Evolutionary conservation across 2,329 filamentous ascomycete genomes (phyloP).

Genomic region (Scytalidium lignicola): DNA sequence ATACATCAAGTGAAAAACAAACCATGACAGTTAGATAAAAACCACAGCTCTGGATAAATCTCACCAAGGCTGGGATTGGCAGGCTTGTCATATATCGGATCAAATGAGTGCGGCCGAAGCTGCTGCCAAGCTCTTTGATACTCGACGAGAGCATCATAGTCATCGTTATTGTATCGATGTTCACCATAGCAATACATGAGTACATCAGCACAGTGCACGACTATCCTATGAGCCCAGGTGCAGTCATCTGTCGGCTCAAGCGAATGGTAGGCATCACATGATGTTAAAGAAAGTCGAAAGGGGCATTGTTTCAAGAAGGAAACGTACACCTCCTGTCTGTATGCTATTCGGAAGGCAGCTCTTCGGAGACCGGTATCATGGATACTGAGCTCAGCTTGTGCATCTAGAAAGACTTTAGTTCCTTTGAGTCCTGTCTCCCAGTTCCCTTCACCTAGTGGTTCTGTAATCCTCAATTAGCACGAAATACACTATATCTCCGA

Average conservation of each 20-base stretch:
- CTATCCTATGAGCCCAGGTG: slow-evolving; percentile 17
- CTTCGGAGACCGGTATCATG: slow-evolving; percentile 33
- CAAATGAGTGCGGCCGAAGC: slow-evolving; percentile 14
- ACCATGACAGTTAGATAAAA: slow-evolving; percentile 18
- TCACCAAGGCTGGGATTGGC: slow-evolving; percentile 3
- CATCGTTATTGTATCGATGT: slow-evolving; percentile 3
- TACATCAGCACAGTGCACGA: slow-evolving; percentile 18
- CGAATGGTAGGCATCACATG: slow-evolving; percentile 22
- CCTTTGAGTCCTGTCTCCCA: slow-evolving; percentile 16
- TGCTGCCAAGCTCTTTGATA: slow-evolving; percentile 13
- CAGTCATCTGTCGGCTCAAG: slow-evolving; percentile 15
- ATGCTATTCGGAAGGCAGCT: slow-evolving; percentile 41
- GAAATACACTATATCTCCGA: neutral
- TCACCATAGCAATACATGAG: slow-evolving; percentile 19
- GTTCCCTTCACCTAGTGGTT: slow-evolving; percentile 15
- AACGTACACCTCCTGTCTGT: slow-evolving; percentile 44
- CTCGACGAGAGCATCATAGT: slow-evolving; percentile 13
- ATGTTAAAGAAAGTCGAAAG: slow-evolving; percentile 31
- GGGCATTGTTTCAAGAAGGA: slow-evolving; percentile 35
- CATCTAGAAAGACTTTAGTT: slow-evolving; percentile 19
- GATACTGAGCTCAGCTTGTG: slow-evolving; percentile 23
- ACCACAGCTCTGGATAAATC: slow-evolving; percentile 17
- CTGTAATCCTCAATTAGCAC: slow-evolving; percentile 5
- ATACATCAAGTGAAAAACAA: neutral
- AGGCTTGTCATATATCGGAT: slow-evolving; percentile 13